phyloP scores from a whole-genome alignment of 1,284 basidiomycete genomes.

The Heterobasidion parviporum region DNA sequence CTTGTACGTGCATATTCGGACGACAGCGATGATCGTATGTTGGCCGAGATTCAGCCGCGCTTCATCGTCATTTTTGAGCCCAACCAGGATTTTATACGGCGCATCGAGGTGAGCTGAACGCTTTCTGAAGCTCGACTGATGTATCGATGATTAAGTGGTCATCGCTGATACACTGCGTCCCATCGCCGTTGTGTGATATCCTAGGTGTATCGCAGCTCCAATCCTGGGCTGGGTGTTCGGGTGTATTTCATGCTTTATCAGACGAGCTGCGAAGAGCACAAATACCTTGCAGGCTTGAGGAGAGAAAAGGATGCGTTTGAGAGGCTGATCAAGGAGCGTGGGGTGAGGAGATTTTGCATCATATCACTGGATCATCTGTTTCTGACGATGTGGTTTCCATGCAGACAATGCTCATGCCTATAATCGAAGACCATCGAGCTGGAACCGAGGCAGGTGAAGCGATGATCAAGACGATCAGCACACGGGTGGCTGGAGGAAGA shows the following conservation, averaged over 20 bases:
- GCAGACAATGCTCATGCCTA: slow-evolving; percentile 86
- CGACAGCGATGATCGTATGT: slow-evolving; percentile 85
- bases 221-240: slow-evolving; percentile 76
- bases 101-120: slow-evolving; percentile 68
- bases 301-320: slow-evolving; percentile 96
- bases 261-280: slow-evolving; percentile 92
- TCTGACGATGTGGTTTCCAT: neutral
- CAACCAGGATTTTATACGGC: slow-evolving; percentile 84
- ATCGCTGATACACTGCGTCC: no score
- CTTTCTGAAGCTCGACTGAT: no score
- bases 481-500: slow-evolving; percentile 82
- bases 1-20: slow-evolving; percentile 86
- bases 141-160: no score
- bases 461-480: slow-evolving; percentile 81
- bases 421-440: slow-evolving; percentile 64
- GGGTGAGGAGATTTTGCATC: slow-evolving; percentile 42
- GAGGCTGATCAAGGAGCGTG: slow-evolving; percentile 85
- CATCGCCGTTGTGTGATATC: neutral
- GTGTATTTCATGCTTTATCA: slow-evolving; percentile 95
- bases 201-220: slow-evolving; percentile 79
- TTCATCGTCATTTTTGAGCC: slow-evolving; percentile 97
- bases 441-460: slow-evolving; percentile 40
- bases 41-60: slow-evolving; percentile 84
- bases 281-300: slow-evolving; percentile 83
- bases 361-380: neutral